Base-by-base conservation (phyloP, 768 basidiomycete genomes). In the Sutorius australiensis region DNA sequence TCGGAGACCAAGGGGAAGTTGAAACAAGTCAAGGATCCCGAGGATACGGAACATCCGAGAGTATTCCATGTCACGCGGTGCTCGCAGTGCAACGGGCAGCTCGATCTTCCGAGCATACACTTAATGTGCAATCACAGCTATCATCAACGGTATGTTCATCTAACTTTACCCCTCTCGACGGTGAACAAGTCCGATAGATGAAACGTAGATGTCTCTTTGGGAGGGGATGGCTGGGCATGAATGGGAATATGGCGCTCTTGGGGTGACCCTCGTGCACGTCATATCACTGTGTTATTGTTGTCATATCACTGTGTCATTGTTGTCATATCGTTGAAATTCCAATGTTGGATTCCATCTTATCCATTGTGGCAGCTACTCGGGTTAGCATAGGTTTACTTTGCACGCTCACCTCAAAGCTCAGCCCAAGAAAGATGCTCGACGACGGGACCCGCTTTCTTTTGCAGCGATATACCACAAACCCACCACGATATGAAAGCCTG, bases 51-150 rank as follows among this genome's bases (percentile, higher is more conserved):
- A 19, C 80, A 84, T 48, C 89, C 97, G 0, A 80, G 83, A 17
- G 88, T 98, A 19, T 97, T 98, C 77, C 94, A 98, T 65, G 90
- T 95, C 55, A 95, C 94, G 8, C 78, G 93, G 38, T 98, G 97
- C 69, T 87, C 95, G 21, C 80, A 86, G 5, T 98, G 97, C 68
- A 80, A 85, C 14, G 91, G 87, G 1, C 91, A 89, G 61, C 81
- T 98, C 54, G 95, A 98, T 67, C 80, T 98, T 10, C 95, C 97
- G 0, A 88, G 83, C 58, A 79, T 98, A 6, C 95, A 98, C 69
- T 98, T 98, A 65, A 97, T 98, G 95, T 99, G 95, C 71, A 86
- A 87, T 62, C 97, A 98, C 67, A 93, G 91, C 55, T 98, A 92
- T 73, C 97, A 99, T 67, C 92, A 95, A 66, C 79, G 94, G 92